These are phyloP conservation scores for Dictyostelium purpureum DNA, from an alignment of 78 protist genomes.

Conservation along the genomic window DNA sequence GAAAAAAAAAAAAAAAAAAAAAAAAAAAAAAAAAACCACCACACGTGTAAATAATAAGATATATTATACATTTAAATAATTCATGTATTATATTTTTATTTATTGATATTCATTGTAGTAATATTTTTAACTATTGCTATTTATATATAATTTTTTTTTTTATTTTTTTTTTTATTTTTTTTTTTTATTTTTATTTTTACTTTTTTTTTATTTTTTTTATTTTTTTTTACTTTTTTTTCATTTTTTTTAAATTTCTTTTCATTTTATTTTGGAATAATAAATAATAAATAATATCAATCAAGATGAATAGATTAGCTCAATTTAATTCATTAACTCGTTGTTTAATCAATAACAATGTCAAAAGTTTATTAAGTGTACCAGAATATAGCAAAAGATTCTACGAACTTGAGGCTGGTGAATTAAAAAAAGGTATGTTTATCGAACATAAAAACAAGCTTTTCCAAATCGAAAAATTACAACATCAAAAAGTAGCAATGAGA, in stretches of 20 bases:
- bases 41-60: not conserved
- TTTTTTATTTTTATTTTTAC: not conserved
- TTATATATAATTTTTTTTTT: no score
- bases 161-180: no score
- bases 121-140: no score
- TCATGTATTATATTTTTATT: no score
- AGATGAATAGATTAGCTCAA: not conserved
- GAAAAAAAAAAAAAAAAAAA: not conserved
- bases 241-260: not conserved
- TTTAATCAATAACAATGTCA: not conserved
- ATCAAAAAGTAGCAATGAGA: conserved; percentile 75
- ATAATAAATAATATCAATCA: not conserved
- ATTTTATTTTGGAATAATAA: no score
- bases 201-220: no score
- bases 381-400: conserved; percentile 28
- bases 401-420: conserved; percentile 58
- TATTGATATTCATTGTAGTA: no score
- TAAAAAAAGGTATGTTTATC: conserved; percentile 34
- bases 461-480: conserved; percentile 16
- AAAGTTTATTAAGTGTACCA: no score
- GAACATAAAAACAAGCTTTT: conserved; percentile 39
- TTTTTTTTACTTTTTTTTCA: no score
- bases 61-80: no score
- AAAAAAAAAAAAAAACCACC: not conserved
- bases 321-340: no score